Evolutionary conservation across 306 rosid genomes (phyloP).

Genomic region (Quercus variabilis): DNA sequence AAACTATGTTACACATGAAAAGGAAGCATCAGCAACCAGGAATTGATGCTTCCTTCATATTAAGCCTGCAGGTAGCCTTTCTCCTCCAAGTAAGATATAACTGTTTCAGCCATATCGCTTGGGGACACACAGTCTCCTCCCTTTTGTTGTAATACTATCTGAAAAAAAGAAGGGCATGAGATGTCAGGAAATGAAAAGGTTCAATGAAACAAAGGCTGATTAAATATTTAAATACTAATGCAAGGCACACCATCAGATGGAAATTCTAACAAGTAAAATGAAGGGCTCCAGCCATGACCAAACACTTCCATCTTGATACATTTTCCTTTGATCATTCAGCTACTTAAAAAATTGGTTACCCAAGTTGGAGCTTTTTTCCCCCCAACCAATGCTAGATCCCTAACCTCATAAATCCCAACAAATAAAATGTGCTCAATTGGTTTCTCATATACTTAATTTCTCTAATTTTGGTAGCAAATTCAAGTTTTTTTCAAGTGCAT

Average conservation of each 20-base stretch:
- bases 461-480: not conserved
- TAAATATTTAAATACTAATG: constrained; percentile 2
- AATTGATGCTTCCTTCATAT: constrained; percentile 23
- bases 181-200: not conserved
- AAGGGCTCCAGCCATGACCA: not conserved
- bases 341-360: not conserved
- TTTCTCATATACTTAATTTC: not conserved
- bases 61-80: constrained; percentile 63
- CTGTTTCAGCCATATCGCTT: constrained; percentile 55
- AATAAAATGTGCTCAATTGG: no score
- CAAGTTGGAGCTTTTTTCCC: not conserved
- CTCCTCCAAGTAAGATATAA: constrained; percentile 75
- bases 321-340: not conserved
- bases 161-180: constrained; percentile 25
- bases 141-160: constrained; percentile 71
- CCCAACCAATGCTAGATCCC: not conserved
- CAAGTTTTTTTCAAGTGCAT: constrained; percentile 2
- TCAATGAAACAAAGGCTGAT: not conserved
- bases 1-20: constrained; percentile 16
- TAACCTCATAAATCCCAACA: no score
- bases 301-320: not conserved
- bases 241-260: not conserved
- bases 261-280: not conserved
- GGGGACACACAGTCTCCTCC: constrained; percentile 53
- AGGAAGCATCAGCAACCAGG: constrained; percentile 16